Conservation (phyloP, 345 rosid genomes). For the Balakata baccata region DNA sequence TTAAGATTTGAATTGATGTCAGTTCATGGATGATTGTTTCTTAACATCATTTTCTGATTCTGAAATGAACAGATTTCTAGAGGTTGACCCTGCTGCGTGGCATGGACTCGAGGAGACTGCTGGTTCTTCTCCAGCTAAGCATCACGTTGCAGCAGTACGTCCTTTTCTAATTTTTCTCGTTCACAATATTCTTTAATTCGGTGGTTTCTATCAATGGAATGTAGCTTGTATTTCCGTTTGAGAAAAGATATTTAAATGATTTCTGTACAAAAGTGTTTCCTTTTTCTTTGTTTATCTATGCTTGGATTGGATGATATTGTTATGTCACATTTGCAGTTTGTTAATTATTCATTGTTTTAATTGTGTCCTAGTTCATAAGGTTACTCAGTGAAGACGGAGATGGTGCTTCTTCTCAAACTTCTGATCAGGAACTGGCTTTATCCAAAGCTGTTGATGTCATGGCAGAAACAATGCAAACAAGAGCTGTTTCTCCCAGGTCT, state of each 20-base stretch:
- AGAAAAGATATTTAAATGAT: background rate
- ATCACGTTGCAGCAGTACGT: constrained; percentile 88
- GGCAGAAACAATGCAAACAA: constrained; percentile 48
- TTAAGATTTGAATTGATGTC: background rate
- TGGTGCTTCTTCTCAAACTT: constrained; percentile 43
- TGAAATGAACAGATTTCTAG: constrained; percentile 51
- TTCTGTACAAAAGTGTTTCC: too few species aligned
- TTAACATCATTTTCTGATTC: constrained; percentile 6
- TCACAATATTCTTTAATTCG: background rate
- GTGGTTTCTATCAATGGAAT: background rate
- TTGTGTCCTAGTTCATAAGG: constrained; percentile 54
- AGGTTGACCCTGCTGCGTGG: constrained; percentile 72
- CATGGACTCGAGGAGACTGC: constrained; percentile 86
- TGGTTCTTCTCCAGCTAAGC: constrained; percentile 63
- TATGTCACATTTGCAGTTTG: background rate
- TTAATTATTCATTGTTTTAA: background rate
- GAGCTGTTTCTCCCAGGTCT: constrained; percentile 45
- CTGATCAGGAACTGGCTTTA: constrained; percentile 62
- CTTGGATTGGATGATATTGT: background rate
- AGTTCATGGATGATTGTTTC: background rate
- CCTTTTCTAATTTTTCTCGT: constrained; percentile 1
- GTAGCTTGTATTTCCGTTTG: background rate
- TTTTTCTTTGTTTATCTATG: too few species aligned
- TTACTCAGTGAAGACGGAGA: constrained; percentile 67
- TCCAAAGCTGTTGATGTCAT: constrained; percentile 72